These are phyloP conservation scores for Lagerstroemia speciosa DNA, from an alignment of 345 rosid species.

Conservation along the genomic window DNA sequence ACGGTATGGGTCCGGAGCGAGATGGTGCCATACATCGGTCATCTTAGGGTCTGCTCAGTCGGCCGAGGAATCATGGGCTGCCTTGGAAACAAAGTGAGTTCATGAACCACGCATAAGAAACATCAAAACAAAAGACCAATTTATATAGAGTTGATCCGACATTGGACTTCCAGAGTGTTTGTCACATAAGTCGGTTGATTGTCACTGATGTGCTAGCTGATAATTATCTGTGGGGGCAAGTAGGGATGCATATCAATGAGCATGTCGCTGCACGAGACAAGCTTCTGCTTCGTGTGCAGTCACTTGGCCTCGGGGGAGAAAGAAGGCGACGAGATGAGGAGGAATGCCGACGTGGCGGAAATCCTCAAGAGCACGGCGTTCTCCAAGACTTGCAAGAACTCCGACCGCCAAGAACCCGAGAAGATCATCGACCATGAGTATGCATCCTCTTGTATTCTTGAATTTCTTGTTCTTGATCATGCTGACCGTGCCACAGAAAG, in stretches of 20 bases:
- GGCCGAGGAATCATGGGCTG: constrained; percentile 94
- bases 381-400: constrained; percentile 55
- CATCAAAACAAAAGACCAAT: no score
- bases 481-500: no score
- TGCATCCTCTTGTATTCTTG: no score
- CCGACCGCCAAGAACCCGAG: constrained; percentile 55
- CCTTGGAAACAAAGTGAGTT: constrained; percentile 79
- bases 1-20: constrained; percentile 80
- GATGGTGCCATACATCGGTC: constrained; percentile 77
- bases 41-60: constrained; percentile 66
- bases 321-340: constrained; percentile 84
- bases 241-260: constrained; percentile 93
- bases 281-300: constrained; percentile 89
- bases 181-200: not conserved
- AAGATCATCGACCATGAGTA: constrained; percentile 76
- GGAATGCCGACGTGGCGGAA: constrained; percentile 83
- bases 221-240: not conserved
- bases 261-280: constrained; percentile 85
- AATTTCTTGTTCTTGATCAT: no score
- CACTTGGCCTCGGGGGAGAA: constrained; percentile 97
- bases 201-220: not conserved
- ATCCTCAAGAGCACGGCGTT: constrained; percentile 70
- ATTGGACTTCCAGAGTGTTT: no score
- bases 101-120: not conserved
- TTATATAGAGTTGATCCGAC: no score